Conservation (phyloP, 2,329 filamentous ascomycete species). For the Rhexocercosporidium sp. region DNA sequence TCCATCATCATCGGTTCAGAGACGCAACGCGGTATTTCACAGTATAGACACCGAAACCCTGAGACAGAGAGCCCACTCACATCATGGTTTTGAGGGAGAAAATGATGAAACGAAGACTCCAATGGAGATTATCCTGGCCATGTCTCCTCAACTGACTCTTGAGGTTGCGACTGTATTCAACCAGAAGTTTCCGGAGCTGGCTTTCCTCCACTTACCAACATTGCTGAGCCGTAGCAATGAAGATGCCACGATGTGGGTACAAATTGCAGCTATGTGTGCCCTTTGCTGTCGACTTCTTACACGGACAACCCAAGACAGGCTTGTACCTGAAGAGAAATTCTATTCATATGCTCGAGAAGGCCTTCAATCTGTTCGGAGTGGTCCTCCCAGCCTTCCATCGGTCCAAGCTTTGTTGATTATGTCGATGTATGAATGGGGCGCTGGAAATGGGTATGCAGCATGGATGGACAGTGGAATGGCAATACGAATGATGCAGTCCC, state of each 20-base stretch:
- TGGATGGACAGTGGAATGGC: conserved; percentile 50
- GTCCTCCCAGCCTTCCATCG: conserved; percentile 18
- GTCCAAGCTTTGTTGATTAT: conserved; percentile 49
- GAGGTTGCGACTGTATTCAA: not conserved
- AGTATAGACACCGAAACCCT: too few species aligned
- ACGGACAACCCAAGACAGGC: not conserved
- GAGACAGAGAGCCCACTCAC: not conserved
- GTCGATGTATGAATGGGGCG: conserved; percentile 50
- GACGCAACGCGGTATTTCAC: too few species aligned
- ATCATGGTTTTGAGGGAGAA: too few species aligned
- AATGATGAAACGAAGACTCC: not conserved
- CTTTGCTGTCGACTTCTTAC: not conserved
- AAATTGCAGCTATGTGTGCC: not conserved
- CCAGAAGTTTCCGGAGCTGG: not conserved
- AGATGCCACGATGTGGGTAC: not conserved
- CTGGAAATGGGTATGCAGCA: conserved; percentile 48
- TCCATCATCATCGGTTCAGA: too few species aligned
- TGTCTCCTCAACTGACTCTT: not conserved
- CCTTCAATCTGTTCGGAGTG: conserved; percentile 40
- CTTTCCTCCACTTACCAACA: not conserved
- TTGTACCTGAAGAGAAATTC: conserved; percentile 14
- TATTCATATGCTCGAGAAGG: conserved; percentile 16
- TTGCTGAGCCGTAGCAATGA: not conserved
- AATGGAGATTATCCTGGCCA: not conserved
- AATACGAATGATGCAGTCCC: conserved; percentile 44